These are phyloP conservation scores for Rosa lucieae DNA, from an alignment of 306 rosid genomes.

Conservation along the genomic window DNA sequence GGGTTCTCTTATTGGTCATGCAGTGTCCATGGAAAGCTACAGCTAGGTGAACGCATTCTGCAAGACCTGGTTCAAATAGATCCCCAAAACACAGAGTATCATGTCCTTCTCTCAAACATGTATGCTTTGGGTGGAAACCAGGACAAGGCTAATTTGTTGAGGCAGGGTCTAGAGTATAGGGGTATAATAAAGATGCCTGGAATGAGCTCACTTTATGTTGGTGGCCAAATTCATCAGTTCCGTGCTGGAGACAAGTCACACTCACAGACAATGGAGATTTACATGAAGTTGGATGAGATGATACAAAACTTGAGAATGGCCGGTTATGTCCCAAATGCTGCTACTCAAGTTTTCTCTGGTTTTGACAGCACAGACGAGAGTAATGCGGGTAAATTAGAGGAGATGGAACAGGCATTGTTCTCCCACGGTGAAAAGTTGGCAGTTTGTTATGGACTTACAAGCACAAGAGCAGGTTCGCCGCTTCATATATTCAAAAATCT, in stretches of 20 bases:
- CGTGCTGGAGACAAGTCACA: slow-evolving; percentile 73
- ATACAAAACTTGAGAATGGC: slow-evolving; percentile 50
- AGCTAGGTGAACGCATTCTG: slow-evolving; percentile 57
- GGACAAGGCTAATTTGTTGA: slow-evolving; percentile 53
- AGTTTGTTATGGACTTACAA: slow-evolving; percentile 68
- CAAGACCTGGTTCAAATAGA: slow-evolving; percentile 50
- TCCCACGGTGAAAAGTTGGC: slow-evolving; percentile 78
- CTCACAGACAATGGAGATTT: slow-evolving; percentile 39
- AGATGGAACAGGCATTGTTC: slow-evolving; percentile 64
- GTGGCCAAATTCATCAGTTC: slow-evolving; percentile 61
- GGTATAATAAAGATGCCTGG: slow-evolving; percentile 72
- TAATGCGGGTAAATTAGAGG: slow-evolving; percentile 50
- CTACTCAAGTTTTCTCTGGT: slow-evolving; percentile 55
- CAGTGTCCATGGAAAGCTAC: slow-evolving; percentile 47
- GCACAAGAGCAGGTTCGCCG: slow-evolving; percentile 51
- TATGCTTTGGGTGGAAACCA: slow-evolving; percentile 52
- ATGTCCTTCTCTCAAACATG: slow-evolving; percentile 68
- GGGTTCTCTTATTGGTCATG: slow-evolving; percentile 75
- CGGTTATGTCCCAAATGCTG: slow-evolving; percentile 62
- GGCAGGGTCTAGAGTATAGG: slow-evolving; percentile 49
- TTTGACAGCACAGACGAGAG: slow-evolving; percentile 28
- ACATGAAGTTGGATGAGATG: slow-evolving; percentile 56
- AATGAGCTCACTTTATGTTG: slow-evolving; percentile 56
- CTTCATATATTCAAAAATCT: slow-evolving; percentile 65
- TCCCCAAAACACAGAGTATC: slow-evolving; percentile 61